Percentiles rank a stretch among this genome's conserved stretches.
phyloP scores from a whole-genome alignment of 495 filamentous ascomycete genomes.

The Aspergillus heteromorphus region DNA sequence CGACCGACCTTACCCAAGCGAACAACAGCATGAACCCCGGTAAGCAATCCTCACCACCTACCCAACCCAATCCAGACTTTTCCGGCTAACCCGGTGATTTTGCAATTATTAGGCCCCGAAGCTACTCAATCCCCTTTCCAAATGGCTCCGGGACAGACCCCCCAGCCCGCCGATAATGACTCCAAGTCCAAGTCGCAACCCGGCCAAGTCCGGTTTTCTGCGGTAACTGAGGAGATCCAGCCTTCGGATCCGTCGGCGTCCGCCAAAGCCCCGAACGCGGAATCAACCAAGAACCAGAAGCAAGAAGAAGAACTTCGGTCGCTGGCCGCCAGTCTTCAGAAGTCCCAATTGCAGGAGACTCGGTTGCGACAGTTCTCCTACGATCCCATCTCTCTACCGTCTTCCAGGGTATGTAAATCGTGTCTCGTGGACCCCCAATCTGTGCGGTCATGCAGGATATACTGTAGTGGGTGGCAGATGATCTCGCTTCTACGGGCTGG shows the following conservation, averaged over 20 bases:
- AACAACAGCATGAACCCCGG: conserved; percentile 27
- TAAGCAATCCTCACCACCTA: conserved; percentile 26
- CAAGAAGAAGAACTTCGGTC: conserved; percentile 62
- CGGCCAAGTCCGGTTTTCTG: conserved; percentile 72
- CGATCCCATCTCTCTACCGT: conserved; percentile 81
- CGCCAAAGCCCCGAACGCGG: conserved; percentile 27
- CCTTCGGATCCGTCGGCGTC: conserved; percentile 39
- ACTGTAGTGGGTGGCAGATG: not conserved
- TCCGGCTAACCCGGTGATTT: conserved; percentile 9
- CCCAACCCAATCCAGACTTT: not conserved
- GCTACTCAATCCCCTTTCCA: conserved; percentile 21
- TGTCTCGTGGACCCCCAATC: not conserved
- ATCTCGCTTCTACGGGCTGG: not conserved
- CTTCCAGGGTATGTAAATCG: conserved; percentile 65
- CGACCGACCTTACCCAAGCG: conserved; percentile 25
- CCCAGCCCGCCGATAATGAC: conserved; percentile 26
- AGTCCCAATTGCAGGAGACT: conserved; percentile 68
- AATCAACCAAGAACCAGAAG: conserved; percentile 24
- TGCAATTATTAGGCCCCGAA: conserved; percentile 15
- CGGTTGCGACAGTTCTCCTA: conserved; percentile 82
- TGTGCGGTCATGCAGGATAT: not conserved
- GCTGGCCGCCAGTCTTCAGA: conserved; percentile 65
- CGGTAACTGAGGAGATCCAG: conserved; percentile 72
- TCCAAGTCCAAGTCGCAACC: conserved; percentile 31
- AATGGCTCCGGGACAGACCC: conserved; percentile 19